A percentile compares a stretch with the other conserved stretches of the same genome.
Conservation (phyloP, 2,329 filamentous ascomycete species). For the Xylaria sp. region DNA sequence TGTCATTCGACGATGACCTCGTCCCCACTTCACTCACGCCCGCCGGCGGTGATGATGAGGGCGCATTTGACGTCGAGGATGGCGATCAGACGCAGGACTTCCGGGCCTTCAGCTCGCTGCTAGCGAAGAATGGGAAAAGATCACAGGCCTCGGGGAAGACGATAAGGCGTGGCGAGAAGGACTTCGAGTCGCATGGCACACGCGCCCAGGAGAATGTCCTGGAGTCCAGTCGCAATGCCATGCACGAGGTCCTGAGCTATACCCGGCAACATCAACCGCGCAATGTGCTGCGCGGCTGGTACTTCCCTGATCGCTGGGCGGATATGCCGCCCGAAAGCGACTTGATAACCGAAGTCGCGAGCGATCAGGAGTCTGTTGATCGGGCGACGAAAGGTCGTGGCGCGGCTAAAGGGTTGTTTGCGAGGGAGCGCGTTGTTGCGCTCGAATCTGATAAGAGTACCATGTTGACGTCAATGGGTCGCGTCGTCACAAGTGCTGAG, state of each 20-base stretch:
- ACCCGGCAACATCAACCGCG: constrained; percentile 69
- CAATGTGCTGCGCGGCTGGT: constrained; percentile 63
- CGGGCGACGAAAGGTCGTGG: constrained; percentile 24
- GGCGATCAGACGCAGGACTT: constrained; percentile 63
- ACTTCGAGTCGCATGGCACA: constrained; percentile 92
- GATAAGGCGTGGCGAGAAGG: constrained; percentile 90
- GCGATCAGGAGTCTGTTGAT: constrained; percentile 11
- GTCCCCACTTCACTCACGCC: constrained; percentile 1
- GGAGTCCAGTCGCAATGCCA: constrained; percentile 74
- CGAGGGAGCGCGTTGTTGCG: constrained; percentile 53
- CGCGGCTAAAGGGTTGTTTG: constrained; percentile 33
- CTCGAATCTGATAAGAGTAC: constrained; percentile 66
- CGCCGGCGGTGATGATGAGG: constrained; percentile 21
- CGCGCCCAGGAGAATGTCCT: constrained; percentile 72
- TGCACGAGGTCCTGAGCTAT: constrained; percentile 80
- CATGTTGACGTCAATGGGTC: constrained; percentile 72
- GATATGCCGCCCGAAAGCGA: constrained; percentile 22
- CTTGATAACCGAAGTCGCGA: constrained; percentile 3
- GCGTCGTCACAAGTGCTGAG: constrained; percentile 49
- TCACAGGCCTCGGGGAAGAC: constrained; percentile 47
- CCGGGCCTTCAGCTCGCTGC: constrained; percentile 58
- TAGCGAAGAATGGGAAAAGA: constrained; percentile 33
- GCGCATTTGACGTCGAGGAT: constrained; percentile 21
- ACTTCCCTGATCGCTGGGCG: constrained; percentile 59
- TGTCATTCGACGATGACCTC: constrained; percentile 29